Conservation (phyloP, 495 filamentous ascomycete species). For the Podospora pseudocomata region DNA sequence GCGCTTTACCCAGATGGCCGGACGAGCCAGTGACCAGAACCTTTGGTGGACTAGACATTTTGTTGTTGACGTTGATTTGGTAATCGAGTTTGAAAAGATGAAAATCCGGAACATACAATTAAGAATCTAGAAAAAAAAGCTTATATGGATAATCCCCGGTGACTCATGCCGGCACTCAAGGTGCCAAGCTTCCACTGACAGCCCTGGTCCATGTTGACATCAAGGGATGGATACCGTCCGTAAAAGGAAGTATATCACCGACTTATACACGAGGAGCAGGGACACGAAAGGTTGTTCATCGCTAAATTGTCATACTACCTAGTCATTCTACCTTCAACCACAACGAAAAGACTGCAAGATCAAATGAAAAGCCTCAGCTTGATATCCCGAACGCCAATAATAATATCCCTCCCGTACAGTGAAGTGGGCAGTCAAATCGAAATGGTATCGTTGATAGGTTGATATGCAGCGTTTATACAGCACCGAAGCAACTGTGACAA, state of each 20-base stretch:
- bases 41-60: conserved; percentile 6
- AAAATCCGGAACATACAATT: no score
- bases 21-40: conserved; percentile 35
- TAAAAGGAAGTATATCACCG: not conserved
- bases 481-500: not conserved
- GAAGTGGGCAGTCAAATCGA: conserved; percentile 3
- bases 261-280: not conserved
- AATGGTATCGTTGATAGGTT: not conserved
- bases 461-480: not conserved
- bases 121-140: not conserved
- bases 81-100: no score
- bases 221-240: not conserved
- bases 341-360: not conserved
- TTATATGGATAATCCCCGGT: not conserved
- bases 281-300: not conserved
- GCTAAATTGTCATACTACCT: not conserved
- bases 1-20: conserved; percentile 32
- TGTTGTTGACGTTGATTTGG: not conserved
- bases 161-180: not conserved
- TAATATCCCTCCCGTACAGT: not conserved
- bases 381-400: conserved; percentile 4
- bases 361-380: not conserved
- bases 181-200: not conserved
- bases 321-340: not conserved
- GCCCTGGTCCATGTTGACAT: not conserved